Base-by-base conservation (phyloP, 805 yeast genomes). In the Wickerhamiella alocasiicola region DNA sequence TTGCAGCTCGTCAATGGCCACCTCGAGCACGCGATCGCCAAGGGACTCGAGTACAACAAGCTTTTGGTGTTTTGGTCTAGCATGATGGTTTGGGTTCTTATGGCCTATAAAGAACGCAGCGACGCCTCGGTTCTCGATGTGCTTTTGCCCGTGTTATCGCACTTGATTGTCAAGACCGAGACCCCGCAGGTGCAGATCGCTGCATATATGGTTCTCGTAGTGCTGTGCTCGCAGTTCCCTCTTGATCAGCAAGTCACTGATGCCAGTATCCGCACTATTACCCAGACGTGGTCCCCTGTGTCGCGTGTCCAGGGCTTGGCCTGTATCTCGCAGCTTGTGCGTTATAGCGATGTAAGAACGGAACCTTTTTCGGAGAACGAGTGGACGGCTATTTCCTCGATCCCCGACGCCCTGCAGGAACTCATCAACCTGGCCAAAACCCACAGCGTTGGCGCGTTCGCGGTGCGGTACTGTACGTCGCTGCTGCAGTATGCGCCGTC, bases 41-140 rank as follows among this genome's bases (percentile, higher is more conserved):
- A 71, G 47, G 68, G 67, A 35, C 71, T 72, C 33, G 69, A 76
- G 9, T 82, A 74, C 59, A 74, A 80, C 44, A 71, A 71, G 38
- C 81, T 81, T 55, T 64, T 87, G 42, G 74, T 88, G 11, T 87
- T 91, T 56, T 81, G 79, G 62, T 72, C 87, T 12, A 74, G 93
- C 31, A 67, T 74, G 48, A 64, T 81, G 16, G 74, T 85, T 12
- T 75, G 78, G 47, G 66, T 78, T 21, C 64, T 83, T 43, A 77
- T 87, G 34, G 73, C 85, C 0, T 61, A 73, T 55, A 72, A 76
- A 34, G 63, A 69, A 7, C 59, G 62, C 33, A 48, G 51, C 13
- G 52, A 53, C 25, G 56, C 57, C 28, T 50, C 61, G 53, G 56
- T 60, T 47, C 53, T 64, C 7, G 65, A 57, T 27, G 32, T 48